Evolutionary conservation across 208 protist species (phyloP).

Genomic region (Tritrichomonas musculus): DNA sequence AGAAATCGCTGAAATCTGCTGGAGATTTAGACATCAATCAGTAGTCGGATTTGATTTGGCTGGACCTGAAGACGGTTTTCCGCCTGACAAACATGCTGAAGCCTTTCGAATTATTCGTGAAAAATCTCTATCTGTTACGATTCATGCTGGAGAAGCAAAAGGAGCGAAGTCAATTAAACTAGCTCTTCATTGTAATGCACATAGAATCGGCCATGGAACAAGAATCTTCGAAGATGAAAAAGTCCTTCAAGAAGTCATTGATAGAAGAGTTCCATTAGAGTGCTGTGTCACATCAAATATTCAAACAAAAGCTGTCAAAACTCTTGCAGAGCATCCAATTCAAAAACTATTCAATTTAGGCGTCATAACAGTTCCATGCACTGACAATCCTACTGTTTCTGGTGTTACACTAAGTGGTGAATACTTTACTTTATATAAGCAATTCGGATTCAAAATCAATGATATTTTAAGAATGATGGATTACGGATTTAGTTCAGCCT

Average conservation of each 20-base stretch:
- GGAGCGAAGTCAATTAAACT: neutral
- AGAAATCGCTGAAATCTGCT: constrained; percentile 7
- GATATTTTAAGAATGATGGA: neutral
- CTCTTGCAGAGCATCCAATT: constrained; percentile 10
- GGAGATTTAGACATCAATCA: neutral
- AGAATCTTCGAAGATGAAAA: neutral
- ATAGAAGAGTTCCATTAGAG: neutral
- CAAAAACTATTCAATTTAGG: neutral
- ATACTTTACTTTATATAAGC: neutral
- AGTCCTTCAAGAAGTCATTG: neutral
- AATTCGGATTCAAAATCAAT: neutral
- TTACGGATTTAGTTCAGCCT: neutral
- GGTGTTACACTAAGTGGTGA: neutral
- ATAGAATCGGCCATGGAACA: neutral
- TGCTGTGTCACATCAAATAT: constrained; percentile 2
- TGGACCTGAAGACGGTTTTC: neutral
- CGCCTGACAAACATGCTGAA: constrained; percentile 6
- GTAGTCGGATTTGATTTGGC: constrained; percentile 19
- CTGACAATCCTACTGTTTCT: constrained; percentile 32
- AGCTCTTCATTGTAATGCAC: neutral
- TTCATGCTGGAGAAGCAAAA: constrained; percentile 9
- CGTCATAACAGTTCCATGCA: constrained; percentile 20
- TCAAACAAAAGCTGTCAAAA: constrained; percentile 21
- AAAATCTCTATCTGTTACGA: neutral
- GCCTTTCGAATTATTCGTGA: constrained; percentile 8